Evolutionary conservation across 2,329 filamentous ascomycete species (phyloP).

Genomic region (Verticillium nonalfalfae): DNA sequence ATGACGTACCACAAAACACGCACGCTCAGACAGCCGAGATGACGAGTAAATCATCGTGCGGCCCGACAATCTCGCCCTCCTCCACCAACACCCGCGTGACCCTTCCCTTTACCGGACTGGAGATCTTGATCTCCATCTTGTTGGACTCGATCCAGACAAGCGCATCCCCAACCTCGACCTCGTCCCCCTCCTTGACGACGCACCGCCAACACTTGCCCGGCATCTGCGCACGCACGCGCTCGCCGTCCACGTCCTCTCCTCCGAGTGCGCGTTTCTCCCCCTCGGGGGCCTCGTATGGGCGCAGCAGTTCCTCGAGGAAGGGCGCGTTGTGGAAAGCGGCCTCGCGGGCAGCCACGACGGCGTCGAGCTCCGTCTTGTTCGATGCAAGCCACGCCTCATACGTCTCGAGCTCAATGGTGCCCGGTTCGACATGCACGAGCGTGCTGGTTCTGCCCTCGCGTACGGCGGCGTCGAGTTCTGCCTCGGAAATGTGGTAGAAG

Average conservation of each 20-base stretch:
- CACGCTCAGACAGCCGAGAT: slow-evolving; percentile 9
- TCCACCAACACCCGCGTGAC: slow-evolving; percentile 17
- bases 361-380: slow-evolving; percentile 18
- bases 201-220: slow-evolving; percentile 27
- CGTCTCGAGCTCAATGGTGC: slow-evolving; percentile 18
- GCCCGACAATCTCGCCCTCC: slow-evolving; percentile 21
- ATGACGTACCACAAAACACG: neutral
- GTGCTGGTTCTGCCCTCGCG: slow-evolving; percentile 10
- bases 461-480: slow-evolving; percentile 16
- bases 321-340: slow-evolving; percentile 18
- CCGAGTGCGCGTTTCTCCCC: neutral
- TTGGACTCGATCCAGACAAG: slow-evolving; percentile 27
- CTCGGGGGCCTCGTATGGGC: slow-evolving; percentile 14
- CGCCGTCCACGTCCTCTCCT: slow-evolving; percentile 8
- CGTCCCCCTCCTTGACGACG: slow-evolving; percentile 16
- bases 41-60: slow-evolving; percentile 18
- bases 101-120: slow-evolving; percentile 18
- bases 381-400: slow-evolving; percentile 24
- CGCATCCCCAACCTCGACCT: slow-evolving; percentile 19
- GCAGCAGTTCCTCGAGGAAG: slow-evolving; percentile 20
- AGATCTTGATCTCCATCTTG: slow-evolving; percentile 30
- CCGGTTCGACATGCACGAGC: slow-evolving; percentile 19
- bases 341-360: slow-evolving; percentile 13
- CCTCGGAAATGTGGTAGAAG: slow-evolving; percentile 22
- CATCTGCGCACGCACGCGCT: slow-evolving; percentile 22